phyloP scores from a whole-genome alignment of 2,329 filamentous ascomycete species.

The Scedosporium dehoogii region DNA sequence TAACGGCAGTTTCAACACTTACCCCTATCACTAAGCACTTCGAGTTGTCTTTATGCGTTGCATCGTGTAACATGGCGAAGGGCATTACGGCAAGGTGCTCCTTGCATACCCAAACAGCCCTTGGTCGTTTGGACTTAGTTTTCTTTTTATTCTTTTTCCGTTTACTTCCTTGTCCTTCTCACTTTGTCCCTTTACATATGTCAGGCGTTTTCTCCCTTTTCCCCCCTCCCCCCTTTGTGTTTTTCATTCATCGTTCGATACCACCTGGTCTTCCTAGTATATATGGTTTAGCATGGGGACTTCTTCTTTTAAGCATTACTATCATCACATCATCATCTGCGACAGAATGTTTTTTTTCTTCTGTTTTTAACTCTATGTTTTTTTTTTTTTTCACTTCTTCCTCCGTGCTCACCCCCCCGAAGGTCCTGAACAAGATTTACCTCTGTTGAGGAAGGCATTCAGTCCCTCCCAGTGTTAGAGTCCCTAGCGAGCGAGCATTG shows the following conservation, averaged over 20 bases:
- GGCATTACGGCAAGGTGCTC: too few relatives aligned
- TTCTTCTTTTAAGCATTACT: not conserved
- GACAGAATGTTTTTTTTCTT: not conserved
- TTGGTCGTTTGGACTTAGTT: not conserved
- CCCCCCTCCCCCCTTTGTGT: constrained; percentile 6
- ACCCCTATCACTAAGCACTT: too few relatives aligned
- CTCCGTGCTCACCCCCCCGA: not conserved
- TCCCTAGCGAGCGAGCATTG: too few relatives aligned
- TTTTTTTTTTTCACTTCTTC: not conserved
- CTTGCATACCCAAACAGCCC: too few relatives aligned
- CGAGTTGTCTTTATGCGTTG: too few relatives aligned
- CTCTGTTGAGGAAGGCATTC: too few relatives aligned
- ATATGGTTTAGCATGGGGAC: constrained; percentile 3
- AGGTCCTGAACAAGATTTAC: not conserved
- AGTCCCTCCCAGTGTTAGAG: too few relatives aligned
- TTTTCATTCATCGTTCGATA: constrained; percentile 4
- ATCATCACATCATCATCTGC: not conserved
- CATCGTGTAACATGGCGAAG: too few relatives aligned
- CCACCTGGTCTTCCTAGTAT: constrained; percentile 6
- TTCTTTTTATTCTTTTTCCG: not conserved
- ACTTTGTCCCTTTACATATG: not conserved
- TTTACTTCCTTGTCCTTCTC: not conserved
- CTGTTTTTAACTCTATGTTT: not conserved
- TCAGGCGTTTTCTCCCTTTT: not conserved
- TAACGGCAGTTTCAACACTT: too few relatives aligned